Evolutionary conservation across 2,329 filamentous ascomycete genomes (phyloP), one percentile per base, ranked within the genome.

Genomic region (Spiromastix sp.): DNA sequence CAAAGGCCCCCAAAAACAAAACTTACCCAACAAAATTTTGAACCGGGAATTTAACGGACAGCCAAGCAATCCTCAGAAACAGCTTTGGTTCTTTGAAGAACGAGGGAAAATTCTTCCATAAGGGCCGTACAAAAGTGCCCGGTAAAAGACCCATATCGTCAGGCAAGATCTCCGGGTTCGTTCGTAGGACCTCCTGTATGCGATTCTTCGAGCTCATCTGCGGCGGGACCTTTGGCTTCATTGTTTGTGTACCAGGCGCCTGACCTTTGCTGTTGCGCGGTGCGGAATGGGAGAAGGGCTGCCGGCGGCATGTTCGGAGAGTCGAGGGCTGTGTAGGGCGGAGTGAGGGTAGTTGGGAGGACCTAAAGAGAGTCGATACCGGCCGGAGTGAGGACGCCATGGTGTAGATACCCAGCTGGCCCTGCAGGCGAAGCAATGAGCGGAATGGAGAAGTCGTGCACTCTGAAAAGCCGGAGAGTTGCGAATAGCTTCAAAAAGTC

Each of bases 61-160:
- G 47, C 60, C 59, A 64, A 46, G 63, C 60, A 48, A 64, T 49
- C 12, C 41, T 48, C 41, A 57, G 35, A 34, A 60, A 49, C 33
- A 56, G 48, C 39, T 42, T 46, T 15, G 60, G 60, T 17, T 55
- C 46, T 29, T 48, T 40, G 40, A 64, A 63, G 39, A 63, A 45
- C 10, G 57, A 59, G 22, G 59, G 60, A 50, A 62, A 45, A 38
- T 63, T 55, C 37, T 48, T 49, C 54, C 56, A 60, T 20, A 57
- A 36, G 4, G 59, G 60, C 31, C 49, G 50, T 12, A 64, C 48
- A 37, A 59, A 63, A 1, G 59, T 63, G 18, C 61, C 61, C 9
- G 62, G 61, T 30, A 70, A 46, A 29, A 69, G 27, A 21, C 67
- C 67, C 13, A 68, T 45, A 44, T 67, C 61, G 38, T 64, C 56